phyloP scores from a whole-genome alignment of 73 alveolate genomes.

The Loxodes magnus region DNA sequence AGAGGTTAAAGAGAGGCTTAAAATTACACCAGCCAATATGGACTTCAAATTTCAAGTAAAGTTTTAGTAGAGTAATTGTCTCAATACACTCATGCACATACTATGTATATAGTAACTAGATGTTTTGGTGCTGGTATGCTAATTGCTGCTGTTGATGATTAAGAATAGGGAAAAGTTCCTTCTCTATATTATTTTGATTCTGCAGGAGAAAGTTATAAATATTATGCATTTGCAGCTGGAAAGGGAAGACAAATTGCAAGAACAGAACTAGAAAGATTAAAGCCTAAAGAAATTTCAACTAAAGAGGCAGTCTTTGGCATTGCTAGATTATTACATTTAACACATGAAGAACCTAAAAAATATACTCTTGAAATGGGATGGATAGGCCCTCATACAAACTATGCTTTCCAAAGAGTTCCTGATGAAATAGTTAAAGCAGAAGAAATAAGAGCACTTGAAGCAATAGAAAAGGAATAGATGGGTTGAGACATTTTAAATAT shows the following conservation, averaged over 20 bases:
- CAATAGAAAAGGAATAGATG: constrained; percentile 7
- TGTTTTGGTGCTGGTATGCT: constrained; percentile 81
- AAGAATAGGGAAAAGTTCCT: too few species aligned
- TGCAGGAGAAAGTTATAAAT: constrained; percentile 72
- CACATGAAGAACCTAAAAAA: constrained; percentile 63
- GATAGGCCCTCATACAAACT: constrained; percentile 28
- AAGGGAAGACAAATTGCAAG: constrained; percentile 82
- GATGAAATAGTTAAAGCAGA: neutral
- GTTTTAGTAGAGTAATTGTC: constrained; percentile 82
- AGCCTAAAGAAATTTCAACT: constrained; percentile 55
- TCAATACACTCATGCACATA: constrained; percentile 60
- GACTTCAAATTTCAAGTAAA: constrained; percentile 57
- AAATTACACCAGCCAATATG: constrained; percentile 56
- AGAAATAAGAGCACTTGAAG: constrained; percentile 9
- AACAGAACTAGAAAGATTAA: constrained; percentile 83
- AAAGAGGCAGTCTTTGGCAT: constrained; percentile 54
- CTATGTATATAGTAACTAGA: constrained; percentile 70
- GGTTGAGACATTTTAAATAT: too few species aligned
- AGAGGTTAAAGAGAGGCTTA: constrained; percentile 83
- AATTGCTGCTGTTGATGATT: constrained; percentile 50
- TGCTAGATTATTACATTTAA: constrained; percentile 37
- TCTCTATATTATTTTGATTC: constrained; percentile 76
- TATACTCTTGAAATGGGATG: constrained; percentile 50
- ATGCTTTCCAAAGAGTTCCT: constrained; percentile 5
- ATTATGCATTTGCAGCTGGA: constrained; percentile 85